Evolutionary conservation across 345 rosid species (phyloP).

Genomic region (Populus ilicifolia): DNA sequence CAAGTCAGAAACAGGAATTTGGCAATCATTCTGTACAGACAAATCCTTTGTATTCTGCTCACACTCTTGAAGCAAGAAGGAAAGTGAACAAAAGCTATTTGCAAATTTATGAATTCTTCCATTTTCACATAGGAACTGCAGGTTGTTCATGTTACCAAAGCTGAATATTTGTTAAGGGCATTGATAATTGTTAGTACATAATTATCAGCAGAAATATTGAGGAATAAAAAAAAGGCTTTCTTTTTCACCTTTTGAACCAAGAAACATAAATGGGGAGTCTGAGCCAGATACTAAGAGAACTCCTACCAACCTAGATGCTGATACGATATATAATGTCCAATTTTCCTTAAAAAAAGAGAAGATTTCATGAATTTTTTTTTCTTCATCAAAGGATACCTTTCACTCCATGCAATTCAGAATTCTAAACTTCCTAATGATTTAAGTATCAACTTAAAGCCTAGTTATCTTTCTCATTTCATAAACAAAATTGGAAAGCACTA

Average conservation of each 20-base stretch:
- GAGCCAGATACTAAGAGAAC: too few relatives aligned
- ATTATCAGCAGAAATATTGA: conserved; percentile 1
- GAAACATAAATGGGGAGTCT: not conserved
- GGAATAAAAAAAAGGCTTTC: not conserved
- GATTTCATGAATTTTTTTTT: too few relatives aligned
- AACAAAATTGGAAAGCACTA: too few relatives aligned
- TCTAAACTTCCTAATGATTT: too few relatives aligned
- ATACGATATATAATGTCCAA: too few relatives aligned
- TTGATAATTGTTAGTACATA: conserved; percentile 11
- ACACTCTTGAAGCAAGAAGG: conserved; percentile 58
- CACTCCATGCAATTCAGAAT: too few relatives aligned
- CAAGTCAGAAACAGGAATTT: conserved; percentile 18
- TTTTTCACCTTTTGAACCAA: not conserved
- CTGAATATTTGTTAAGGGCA: conserved; percentile 54
- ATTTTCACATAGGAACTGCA: conserved; percentile 70
- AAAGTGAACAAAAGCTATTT: conserved; percentile 68
- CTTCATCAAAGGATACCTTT: too few relatives aligned
- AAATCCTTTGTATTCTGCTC: conserved; percentile 35
- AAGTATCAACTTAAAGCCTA: too few relatives aligned
- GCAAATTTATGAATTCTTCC: conserved; percentile 76
- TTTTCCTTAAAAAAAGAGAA: too few relatives aligned
- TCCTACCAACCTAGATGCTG: too few relatives aligned
- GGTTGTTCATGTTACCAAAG: conserved; percentile 59
- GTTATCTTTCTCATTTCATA: too few relatives aligned
- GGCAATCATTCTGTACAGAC: conserved; percentile 24